Evolutionary conservation across 2,329 filamentous ascomycete species (phyloP), one percentile per base, ranked within the genome.

Genomic region (Colletotrichum sp.): DNA sequence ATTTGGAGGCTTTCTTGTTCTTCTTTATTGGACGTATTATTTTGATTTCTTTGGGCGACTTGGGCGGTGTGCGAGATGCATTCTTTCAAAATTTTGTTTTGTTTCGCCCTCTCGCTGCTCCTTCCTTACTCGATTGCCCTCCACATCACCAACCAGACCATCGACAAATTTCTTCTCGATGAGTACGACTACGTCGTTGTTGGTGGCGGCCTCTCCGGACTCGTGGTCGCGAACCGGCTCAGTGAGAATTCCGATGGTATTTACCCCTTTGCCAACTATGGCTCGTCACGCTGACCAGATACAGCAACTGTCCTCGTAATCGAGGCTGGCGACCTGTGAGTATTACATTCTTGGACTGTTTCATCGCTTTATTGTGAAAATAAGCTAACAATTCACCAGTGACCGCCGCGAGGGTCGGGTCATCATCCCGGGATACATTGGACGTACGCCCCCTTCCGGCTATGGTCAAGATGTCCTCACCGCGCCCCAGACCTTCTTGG

Each of bases 191-290:
- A 85, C 68, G 80, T 89, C 18, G 81, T 89, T 55, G 82, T 88
- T 30, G 88, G 88, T 6, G 88, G 88, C 21, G 88, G 88, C 6
- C 83, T 85, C 32, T 86, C 86, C 39, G 87, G 88, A 28, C 82
- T 89, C 13, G 84, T 86, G 2, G 80, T 89, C 32, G 86, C 86
- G 28, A 85, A 85, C 28, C 81, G 87, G 6, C 80, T 90, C 59
- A 84, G 85, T 21, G 87, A 88, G 78, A 81, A 87, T 71, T 66
- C 79, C 12, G 74, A 78, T 65, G 60, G 79, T 80, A 68, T 28
- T 71, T 44, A n/a, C 5, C 6, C 7, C 12, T 34, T 8, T 55
- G 12, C n/a, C n/a, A 18, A 8, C 5, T 13, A 55, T 8, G 12
- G 39, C 30, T 16, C 21, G 1, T 24, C 4, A 55, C 6, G 3